phyloP scores from a whole-genome alignment of 305 asterid genomes.

The Withania somnifera region DNA sequence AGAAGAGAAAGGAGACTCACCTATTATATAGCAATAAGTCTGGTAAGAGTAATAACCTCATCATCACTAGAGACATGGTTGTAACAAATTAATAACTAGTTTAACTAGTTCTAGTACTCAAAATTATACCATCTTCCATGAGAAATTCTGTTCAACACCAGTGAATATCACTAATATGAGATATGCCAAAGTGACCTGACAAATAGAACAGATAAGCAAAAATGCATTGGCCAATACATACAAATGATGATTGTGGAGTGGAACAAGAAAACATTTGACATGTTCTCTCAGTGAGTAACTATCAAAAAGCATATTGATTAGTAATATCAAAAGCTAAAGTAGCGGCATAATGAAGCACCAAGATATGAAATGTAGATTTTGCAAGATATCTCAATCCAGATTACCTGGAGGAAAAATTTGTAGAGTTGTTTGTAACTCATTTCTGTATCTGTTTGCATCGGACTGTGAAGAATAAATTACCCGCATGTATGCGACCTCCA shows the following conservation, averaged over 20 bases:
- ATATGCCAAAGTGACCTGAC: background rate
- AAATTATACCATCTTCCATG: background rate
- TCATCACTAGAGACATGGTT: background rate
- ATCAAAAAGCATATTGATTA: background rate
- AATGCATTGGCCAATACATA: background rate
- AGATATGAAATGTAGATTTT: slow-evolving; percentile 3
- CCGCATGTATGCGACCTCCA: slow-evolving; percentile 83
- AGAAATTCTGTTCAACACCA: background rate
- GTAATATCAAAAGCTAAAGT: slow-evolving; percentile 8
- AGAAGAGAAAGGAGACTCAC: slow-evolving; percentile 98
- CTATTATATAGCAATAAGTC: slow-evolving; percentile 29
- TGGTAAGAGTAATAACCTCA: slow-evolving; percentile 6
- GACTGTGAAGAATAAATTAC: slow-evolving; percentile 67
- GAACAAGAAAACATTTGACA: background rate
- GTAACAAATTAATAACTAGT: background rate
- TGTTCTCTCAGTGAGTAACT: background rate
- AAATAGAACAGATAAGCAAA: background rate
- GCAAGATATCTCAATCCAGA: background rate
- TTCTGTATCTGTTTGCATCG: slow-evolving; percentile 54
- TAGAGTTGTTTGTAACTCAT: slow-evolving; percentile 59
- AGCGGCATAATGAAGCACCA: slow-evolving; percentile 7
- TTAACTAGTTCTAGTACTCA: background rate
- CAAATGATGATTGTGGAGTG: background rate
- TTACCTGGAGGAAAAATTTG: slow-evolving; percentile 76
- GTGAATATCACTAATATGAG: background rate